Evolutionary conservation across 768 basidiomycete species (phyloP).

Genomic region (Mycena crocata): DNA sequence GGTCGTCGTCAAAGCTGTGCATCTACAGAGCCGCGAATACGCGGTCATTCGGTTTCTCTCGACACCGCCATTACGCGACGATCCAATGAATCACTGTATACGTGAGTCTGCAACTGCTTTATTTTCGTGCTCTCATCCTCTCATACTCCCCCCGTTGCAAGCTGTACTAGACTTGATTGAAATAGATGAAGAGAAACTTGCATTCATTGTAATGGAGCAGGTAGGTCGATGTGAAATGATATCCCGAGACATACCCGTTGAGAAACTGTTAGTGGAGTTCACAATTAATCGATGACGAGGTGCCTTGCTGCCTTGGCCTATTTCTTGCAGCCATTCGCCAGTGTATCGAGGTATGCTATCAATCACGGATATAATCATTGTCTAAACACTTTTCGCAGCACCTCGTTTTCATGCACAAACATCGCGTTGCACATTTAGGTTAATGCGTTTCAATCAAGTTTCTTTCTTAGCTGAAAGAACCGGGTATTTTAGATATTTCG

Average conservation of each 20-base stretch:
- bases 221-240: not conserved
- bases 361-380: slow-evolving; percentile 1
- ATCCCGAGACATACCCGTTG: not conserved
- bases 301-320: slow-evolving; percentile 61
- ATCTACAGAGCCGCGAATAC: slow-evolving; percentile 71
- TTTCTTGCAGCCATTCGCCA: slow-evolving; percentile 72
- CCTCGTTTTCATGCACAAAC: slow-evolving; percentile 74
- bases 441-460: no score
- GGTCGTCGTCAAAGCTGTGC: slow-evolving; percentile 77
- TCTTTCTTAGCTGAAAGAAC: no score
- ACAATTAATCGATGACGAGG: slow-evolving; percentile 61
- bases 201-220: slow-evolving; percentile 79
- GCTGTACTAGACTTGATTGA: slow-evolving; percentile 76
- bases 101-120: slow-evolving; percentile 58
- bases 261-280: slow-evolving; percentile 69
- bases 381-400: slow-evolving; percentile 56
- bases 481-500: slow-evolving; percentile 82
- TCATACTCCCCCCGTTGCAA: slow-evolving; percentile 39
- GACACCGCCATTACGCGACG: slow-evolving; percentile 59
- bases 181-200: slow-evolving; percentile 60
- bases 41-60: slow-evolving; percentile 68
- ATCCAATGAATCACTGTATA: slow-evolving; percentile 82
- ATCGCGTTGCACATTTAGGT: slow-evolving; percentile 75
- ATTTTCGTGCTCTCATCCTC: slow-evolving; percentile 11
- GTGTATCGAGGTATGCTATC: slow-evolving; percentile 77